Evolutionary conservation across 2,329 filamentous ascomycete species (phyloP).

Genomic region (Seiridium unicorne): DNA sequence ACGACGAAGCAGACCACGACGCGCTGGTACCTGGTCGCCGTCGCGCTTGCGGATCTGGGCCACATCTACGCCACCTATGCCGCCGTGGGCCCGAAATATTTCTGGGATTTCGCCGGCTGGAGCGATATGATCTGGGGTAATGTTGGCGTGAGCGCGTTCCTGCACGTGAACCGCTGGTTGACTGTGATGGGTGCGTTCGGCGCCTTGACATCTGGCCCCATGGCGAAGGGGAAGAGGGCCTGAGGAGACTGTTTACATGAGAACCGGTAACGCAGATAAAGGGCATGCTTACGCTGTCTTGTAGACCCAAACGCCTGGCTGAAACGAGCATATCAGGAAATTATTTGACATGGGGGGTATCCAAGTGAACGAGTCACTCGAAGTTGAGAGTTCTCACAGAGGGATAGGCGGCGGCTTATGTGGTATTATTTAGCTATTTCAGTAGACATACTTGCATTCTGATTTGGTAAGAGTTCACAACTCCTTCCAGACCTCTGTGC

Average conservation of each 20-base stretch:
- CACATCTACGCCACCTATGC: slow-evolving; percentile 30
- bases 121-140: slow-evolving; percentile 26
- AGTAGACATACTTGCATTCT: too few species aligned
- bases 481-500: too few species aligned
- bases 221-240: background rate
- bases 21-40: slow-evolving; percentile 24
- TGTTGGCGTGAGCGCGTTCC: slow-evolving; percentile 21
- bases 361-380: too few species aligned
- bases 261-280: too few species aligned
- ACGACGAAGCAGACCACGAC: slow-evolving; percentile 13
- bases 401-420: too few species aligned
- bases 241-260: background rate
- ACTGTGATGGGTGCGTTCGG: slow-evolving; percentile 27
- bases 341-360: too few species aligned
- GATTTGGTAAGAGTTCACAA: too few species aligned
- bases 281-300: too few species aligned
- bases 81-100: slow-evolving; percentile 23
- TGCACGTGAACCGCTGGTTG: slow-evolving; percentile 25
- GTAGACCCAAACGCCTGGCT: too few species aligned
- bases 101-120: slow-evolving; percentile 23
- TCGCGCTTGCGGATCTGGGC: slow-evolving; percentile 31
- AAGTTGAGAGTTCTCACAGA: too few species aligned
- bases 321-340: too few species aligned
- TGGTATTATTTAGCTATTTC: too few species aligned
- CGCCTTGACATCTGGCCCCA: background rate